Evolutionary conservation across 1,139 yeast genomes (phyloP).

Genomic region (Candida sp.): DNA sequence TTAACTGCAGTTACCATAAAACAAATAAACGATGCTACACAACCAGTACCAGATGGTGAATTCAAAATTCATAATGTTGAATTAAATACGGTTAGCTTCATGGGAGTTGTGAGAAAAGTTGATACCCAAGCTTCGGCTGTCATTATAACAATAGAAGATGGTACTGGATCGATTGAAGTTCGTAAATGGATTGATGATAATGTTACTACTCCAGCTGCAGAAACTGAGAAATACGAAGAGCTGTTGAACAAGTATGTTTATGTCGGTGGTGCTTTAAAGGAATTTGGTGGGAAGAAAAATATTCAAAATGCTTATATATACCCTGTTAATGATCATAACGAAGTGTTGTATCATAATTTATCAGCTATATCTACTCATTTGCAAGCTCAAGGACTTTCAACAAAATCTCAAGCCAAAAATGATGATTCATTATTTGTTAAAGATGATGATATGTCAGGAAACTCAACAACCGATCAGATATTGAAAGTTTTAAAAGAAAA

Average conservation of each 20-base stretch:
- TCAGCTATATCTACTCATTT: constrained; percentile 66
- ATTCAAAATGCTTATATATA: constrained; percentile 64
- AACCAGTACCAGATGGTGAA: constrained; percentile 72
- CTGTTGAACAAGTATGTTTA: constrained; percentile 51
- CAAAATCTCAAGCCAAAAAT: constrained; percentile 9
- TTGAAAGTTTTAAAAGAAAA: constrained; percentile 48
- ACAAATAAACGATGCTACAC: constrained; percentile 67
- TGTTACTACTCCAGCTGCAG: constrained; percentile 30
- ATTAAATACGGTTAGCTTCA: constrained; percentile 57
- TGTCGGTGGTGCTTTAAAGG: constrained; percentile 70
- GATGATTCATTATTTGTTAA: constrained; percentile 45
- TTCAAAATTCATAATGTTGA: constrained; percentile 62
- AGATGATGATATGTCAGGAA: constrained; percentile 25
- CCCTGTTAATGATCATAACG: constrained; percentile 66
- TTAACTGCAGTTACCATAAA: constrained; percentile 84
- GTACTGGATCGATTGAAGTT: constrained; percentile 74
- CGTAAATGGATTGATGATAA: constrained; percentile 68
- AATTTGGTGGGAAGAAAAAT: constrained; percentile 63
- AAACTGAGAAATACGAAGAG: constrained; percentile 29
- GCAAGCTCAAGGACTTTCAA: constrained; percentile 42
- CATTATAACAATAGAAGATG: constrained; percentile 70
- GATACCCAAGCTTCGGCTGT: constrained; percentile 53
- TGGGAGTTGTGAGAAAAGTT: constrained; percentile 64
- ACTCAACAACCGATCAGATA: constrained; percentile 41
- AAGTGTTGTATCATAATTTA: constrained; percentile 72